A percentile compares a stretch with the other conserved stretches of the same genome.
Conservation (phyloP, 495 filamentous ascomycete species). For the Xylaria cubensis region DNA sequence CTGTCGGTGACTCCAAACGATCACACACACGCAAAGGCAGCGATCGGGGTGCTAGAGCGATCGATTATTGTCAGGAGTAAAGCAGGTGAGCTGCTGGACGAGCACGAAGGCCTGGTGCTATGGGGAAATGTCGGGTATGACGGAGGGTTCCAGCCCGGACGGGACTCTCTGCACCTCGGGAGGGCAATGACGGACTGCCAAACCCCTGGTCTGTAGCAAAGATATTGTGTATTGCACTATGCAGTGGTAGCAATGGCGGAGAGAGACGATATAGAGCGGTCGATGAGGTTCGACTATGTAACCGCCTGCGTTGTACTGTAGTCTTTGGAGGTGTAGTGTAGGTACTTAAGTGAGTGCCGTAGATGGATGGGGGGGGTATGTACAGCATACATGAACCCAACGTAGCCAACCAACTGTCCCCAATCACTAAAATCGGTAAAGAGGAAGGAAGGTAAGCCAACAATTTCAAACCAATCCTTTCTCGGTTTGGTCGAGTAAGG, state of each 20-base stretch:
- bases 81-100: neutral
- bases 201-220: constrained; percentile 2
- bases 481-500: neutral
- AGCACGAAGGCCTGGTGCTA: constrained; percentile 6
- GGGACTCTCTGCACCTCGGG: neutral
- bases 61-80: constrained; percentile 12
- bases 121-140: constrained; percentile 27
- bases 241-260: constrained; percentile 7
- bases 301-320: constrained; percentile 8
- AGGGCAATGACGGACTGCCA: constrained; percentile 7
- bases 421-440: constrained; percentile 15
- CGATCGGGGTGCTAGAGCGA: neutral
- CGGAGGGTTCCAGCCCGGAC: constrained; percentile 16
- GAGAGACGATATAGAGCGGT: constrained; percentile 7
- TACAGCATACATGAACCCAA: constrained; percentile 12
- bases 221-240: neutral
- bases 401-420: constrained; percentile 10
- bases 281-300: constrained; percentile 9
- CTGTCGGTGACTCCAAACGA: neutral
- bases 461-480: constrained; percentile 17
- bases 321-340: constrained; percentile 5
- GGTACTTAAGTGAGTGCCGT: constrained; percentile 2
- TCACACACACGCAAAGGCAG: constrained; percentile 4
- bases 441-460: constrained; percentile 16
- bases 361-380: constrained; percentile 8